These are phyloP conservation scores for Gilbertella persicaria DNA, from an alignment of 371 early-diverging fungal species.

Conservation along the genomic window DNA sequence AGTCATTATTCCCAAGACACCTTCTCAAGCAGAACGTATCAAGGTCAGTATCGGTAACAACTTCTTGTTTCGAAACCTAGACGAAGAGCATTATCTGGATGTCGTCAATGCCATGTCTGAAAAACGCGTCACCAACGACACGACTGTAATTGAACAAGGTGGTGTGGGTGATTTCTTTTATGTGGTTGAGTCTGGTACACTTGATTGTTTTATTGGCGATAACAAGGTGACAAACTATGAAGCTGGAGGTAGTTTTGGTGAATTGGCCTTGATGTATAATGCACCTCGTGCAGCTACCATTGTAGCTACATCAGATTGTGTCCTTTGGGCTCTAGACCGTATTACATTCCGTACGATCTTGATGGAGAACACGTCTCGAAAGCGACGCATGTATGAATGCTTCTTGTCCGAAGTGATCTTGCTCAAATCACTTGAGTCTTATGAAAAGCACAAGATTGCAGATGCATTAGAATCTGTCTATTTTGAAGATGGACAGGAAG, in stretches of 20 bases:
- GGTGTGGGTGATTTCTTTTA: slow-evolving; percentile 98
- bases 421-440: slow-evolving; percentile 82
- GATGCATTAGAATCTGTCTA: slow-evolving; percentile 89
- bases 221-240: slow-evolving; percentile 77
- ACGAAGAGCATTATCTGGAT: slow-evolving; percentile 94
- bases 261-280: slow-evolving; percentile 98
- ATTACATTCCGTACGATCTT: slow-evolving; percentile 92
- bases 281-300: slow-evolving; percentile 97
- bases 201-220: slow-evolving; percentile 86
- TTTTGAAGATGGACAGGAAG: slow-evolving; percentile 78
- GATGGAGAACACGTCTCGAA: slow-evolving; percentile 92
- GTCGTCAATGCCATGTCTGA: slow-evolving; percentile 97
- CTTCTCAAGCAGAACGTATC: slow-evolving; percentile 83
- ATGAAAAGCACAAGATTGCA: slow-evolving; percentile 94
- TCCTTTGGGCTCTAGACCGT: slow-evolving; percentile 95
- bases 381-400: slow-evolving; percentile 91
- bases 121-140: slow-evolving; percentile 72
- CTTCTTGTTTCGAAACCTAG: slow-evolving; percentile 91
- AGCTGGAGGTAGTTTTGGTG: slow-evolving; percentile 93
- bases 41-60: slow-evolving; percentile 79
- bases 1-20: slow-evolving; percentile 85
- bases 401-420: slow-evolving; percentile 90
- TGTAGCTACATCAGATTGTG: slow-evolving; percentile 77
- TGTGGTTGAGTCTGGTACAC: slow-evolving; percentile 93
- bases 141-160: slow-evolving; percentile 93